Evolutionary conservation across 257 asterid genomes (phyloP).

Genomic region (Penstemon eatonii): DNA sequence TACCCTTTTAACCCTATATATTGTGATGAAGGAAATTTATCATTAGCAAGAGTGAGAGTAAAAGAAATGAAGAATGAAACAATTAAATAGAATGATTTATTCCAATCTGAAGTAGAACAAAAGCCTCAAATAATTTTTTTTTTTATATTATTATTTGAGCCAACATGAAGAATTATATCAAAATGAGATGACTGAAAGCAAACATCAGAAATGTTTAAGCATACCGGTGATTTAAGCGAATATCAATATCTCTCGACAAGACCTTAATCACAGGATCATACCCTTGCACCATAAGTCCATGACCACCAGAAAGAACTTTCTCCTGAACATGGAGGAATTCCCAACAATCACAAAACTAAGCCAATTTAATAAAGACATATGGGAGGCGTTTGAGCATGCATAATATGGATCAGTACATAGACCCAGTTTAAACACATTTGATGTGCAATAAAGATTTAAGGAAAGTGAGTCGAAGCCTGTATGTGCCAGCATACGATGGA

Average conservation of each 20-base stretch:
- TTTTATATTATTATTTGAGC: too few relatives aligned
- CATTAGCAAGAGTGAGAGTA: conserved; percentile 12
- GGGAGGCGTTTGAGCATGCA: conserved; percentile 4
- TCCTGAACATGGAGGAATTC: conserved; percentile 56
- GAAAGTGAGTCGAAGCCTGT: neutral
- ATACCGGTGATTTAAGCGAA: conserved; percentile 89
- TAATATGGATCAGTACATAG: neutral
- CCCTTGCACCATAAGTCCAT: conserved; percentile 99
- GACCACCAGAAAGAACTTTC: conserved; percentile 94
- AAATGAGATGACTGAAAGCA: neutral
- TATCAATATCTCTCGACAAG: conserved; percentile 71
- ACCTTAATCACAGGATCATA: conserved; percentile 79
- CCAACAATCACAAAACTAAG: conserved; percentile 12
- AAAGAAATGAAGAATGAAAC: neutral
- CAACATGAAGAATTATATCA: neutral
- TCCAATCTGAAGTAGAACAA: neutral
- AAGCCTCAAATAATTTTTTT: neutral
- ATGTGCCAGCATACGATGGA: neutral
- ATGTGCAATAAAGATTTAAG: conserved; percentile 3
- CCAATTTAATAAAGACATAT: neutral
- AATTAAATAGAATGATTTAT: neutral
- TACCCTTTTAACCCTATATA: conserved; percentile 68
- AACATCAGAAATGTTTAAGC: conserved; percentile 19
- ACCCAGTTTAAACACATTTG: conserved; percentile 10
- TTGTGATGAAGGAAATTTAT: conserved; percentile 20